Percentiles rank a stretch among this genome's conserved stretches.
Conservation (phyloP, 2,329 filamentous ascomycete genomes). For the Penicillium brasilianum region DNA sequence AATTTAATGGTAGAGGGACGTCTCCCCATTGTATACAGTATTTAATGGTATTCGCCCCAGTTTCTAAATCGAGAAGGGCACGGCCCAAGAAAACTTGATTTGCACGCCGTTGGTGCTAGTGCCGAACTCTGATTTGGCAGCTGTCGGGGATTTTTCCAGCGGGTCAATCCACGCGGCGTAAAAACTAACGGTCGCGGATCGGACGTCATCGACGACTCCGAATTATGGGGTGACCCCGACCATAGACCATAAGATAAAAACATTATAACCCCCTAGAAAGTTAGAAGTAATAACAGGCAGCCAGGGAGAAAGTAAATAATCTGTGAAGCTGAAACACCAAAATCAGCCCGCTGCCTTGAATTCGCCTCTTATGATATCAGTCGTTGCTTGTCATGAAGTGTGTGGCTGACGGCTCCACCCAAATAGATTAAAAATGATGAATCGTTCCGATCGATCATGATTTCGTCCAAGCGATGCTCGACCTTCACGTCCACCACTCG, state of each 20-base stretch:
- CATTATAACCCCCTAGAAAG: too few species aligned
- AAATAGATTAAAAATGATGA: conserved; percentile 36
- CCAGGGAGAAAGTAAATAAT: not conserved
- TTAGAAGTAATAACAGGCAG: not conserved
- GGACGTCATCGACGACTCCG: conserved; percentile 1
- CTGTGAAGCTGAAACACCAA: not conserved
- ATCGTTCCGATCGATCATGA: conserved; percentile 30
- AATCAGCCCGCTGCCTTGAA: conserved; percentile 13
- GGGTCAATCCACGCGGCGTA: conserved; percentile 12
- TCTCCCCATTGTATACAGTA: not conserved
- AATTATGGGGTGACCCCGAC: not conserved
- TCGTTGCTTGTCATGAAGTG: conserved; percentile 23
- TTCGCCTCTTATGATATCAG: conserved; percentile 28
- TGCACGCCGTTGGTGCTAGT: conserved; percentile 18
- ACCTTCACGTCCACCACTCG: conserved; percentile 4
- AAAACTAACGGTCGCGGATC: conserved; percentile 12
- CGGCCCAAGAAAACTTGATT: conserved; percentile 22
- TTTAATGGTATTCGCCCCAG: conserved; percentile 1
- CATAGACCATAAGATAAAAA: not conserved
- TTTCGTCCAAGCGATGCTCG: conserved; percentile 29
- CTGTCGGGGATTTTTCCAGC: conserved; percentile 16
- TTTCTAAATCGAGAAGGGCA: conserved; percentile 12
- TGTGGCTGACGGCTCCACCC: conserved; percentile 34
- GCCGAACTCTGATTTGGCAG: conserved; percentile 16
- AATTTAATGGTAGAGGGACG: not conserved